A percentile compares a stretch with the other conserved stretches of the same genome.
phyloP scores from a whole-genome alignment of 1,139 yeast genomes.

The Kodamaea plutei region DNA sequence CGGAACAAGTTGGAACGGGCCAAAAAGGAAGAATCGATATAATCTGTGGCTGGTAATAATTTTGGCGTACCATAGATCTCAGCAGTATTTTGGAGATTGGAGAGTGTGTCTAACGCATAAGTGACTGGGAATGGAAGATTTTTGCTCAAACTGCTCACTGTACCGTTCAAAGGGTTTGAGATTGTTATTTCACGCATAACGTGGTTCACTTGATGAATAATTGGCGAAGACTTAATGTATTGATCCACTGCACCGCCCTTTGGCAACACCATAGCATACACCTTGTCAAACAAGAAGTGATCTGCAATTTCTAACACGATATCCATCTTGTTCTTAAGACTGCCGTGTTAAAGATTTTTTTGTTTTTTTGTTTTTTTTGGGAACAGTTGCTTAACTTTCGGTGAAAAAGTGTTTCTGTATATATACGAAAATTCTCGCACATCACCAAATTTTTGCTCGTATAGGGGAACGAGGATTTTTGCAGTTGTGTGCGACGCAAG shows the following conservation, averaged over 20 bases:
- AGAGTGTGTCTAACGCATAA: conserved; percentile 17
- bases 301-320: conserved; percentile 78
- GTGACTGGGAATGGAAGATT: conserved; percentile 17
- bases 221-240: conserved; percentile 10
- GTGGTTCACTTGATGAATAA: conserved; percentile 7
- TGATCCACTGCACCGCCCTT: conserved; percentile 25
- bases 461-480: conserved; percentile 5
- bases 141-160: conserved; percentile 1
- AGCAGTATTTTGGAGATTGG: conserved; percentile 25
- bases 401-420: conserved; percentile 1
- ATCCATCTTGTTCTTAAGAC: conserved; percentile 77
- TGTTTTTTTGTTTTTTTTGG: conserved; percentile 1
- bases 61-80: conserved; percentile 42
- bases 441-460: conserved; percentile 7
- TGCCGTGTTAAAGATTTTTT: neutral
- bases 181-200: conserved; percentile 5
- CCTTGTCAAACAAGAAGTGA: conserved; percentile 63
- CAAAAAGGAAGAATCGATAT: conserved; percentile 58
- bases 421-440: too few relatives aligned
- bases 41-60: conserved; percentile 42
- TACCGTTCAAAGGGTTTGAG: conserved; percentile 4
- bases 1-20: conserved; percentile 71
- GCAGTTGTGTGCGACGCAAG: too few relatives aligned
- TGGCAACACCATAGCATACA: conserved; percentile 54
- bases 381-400: too few relatives aligned